These are phyloP conservation scores for Paramecium caudatum DNA, from an alignment of 73 alveolate genomes.

Conservation along the genomic window DNA sequence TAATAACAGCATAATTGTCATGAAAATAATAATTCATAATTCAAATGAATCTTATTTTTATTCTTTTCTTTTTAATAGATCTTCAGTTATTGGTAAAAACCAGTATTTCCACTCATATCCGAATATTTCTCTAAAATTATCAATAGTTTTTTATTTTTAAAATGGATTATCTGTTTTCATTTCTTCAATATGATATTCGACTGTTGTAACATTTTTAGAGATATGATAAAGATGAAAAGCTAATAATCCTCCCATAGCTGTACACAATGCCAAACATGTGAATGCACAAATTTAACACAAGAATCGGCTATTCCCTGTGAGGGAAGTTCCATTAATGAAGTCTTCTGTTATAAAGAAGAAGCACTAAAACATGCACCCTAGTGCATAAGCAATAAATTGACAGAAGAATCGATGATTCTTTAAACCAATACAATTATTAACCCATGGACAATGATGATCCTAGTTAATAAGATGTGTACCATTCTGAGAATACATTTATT, in stretches of 20 bases:
- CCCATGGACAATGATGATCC: constrained; percentile 96
- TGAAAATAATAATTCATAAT: constrained; percentile 16
- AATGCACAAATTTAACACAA: constrained; percentile 32
- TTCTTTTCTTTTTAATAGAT: background rate
- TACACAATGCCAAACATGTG: background rate
- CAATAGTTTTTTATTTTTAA: background rate
- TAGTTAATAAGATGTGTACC: constrained; percentile 56
- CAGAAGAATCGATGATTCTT: constrained; percentile 81
- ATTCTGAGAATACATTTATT: constrained; percentile 85
- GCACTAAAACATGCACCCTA: constrained; percentile 38
- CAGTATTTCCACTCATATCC: constrained; percentile 5
- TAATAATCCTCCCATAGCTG: background rate
- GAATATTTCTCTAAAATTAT: constrained; percentile 53
- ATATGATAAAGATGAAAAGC: constrained; percentile 44
- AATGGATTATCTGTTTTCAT: constrained; percentile 67
- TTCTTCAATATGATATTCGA: constrained; percentile 63
- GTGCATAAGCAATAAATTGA: constrained; percentile 62
- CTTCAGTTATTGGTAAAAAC: constrained; percentile 29
- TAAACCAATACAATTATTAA: constrained; percentile 88
- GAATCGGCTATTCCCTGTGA: background rate
- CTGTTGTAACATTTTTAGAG: constrained; percentile 10
- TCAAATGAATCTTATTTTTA: constrained; percentile 25
- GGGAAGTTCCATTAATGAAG: background rate
- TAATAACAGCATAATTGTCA: background rate
- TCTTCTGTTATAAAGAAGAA: background rate